A percentile compares a stretch with the other conserved stretches of the same genome.
phyloP scores from a whole-genome alignment of 2,329 filamentous ascomycete species.

The Trichophaea hybrida region DNA sequence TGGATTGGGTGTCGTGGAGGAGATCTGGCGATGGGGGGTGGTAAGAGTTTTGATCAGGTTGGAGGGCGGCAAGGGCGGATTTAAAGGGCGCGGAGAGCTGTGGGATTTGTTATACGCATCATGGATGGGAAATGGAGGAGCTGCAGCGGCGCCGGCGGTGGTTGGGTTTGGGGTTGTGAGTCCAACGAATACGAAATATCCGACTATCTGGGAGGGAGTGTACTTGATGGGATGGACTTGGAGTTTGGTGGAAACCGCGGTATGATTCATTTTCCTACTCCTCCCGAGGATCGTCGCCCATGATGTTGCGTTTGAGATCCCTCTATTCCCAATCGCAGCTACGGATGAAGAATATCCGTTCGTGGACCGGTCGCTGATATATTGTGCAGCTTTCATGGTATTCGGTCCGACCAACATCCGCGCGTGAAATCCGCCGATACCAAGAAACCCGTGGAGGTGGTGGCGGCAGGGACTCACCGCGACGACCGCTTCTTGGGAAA shows the following conservation, averaged over 20 bases:
- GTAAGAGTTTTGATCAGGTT: conserved; percentile 18
- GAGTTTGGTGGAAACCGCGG: conserved; percentile 20
- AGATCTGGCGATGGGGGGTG: conserved; percentile 21
- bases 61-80: conserved; percentile 18
- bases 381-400: conserved; percentile 5
- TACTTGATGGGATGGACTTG: conserved; percentile 23
- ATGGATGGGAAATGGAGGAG: not conserved
- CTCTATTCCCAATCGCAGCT: not conserved
- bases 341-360: not conserved
- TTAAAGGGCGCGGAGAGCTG: conserved; percentile 7
- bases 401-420: conserved; percentile 1
- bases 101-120: not conserved
- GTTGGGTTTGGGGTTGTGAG: not conserved
- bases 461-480: not conserved
- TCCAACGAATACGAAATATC: not conserved
- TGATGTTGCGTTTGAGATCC: not conserved
- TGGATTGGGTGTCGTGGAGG: conserved; percentile 18
- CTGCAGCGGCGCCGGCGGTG: not conserved
- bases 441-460: not conserved
- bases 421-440: not conserved
- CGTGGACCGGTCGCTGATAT: not conserved
- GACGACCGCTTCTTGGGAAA: conserved; percentile 15
- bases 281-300: not conserved
- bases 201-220: conserved; percentile 19
- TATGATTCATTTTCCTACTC: conserved; percentile 7